A percentile compares a stretch with the other conserved stretches of the same genome.
These are phyloP conservation scores for Clonostachys rosea DNA, from an alignment of 2,329 filamentous ascomycete genomes.

Conservation along the genomic window DNA sequence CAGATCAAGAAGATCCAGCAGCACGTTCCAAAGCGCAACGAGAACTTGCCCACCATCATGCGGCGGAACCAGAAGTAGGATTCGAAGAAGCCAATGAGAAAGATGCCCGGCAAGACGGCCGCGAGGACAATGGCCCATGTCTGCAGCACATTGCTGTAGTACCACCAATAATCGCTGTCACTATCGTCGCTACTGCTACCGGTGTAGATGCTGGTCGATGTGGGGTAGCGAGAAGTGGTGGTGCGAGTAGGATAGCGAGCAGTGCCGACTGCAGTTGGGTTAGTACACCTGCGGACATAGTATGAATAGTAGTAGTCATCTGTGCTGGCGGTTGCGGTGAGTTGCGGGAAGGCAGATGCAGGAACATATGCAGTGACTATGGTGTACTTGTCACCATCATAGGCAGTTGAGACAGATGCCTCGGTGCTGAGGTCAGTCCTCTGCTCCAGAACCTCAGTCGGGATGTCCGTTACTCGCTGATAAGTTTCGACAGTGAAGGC, in stretches of 20 bases:
- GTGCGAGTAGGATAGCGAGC: neutral
- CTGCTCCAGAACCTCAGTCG: conserved; percentile 1
- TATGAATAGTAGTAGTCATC: conserved; percentile 8
- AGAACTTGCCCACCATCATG: conserved; percentile 18
- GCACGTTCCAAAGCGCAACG: conserved; percentile 19
- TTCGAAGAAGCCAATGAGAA: conserved; percentile 20
- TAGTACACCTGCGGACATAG: conserved; percentile 10
- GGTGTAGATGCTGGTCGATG: neutral
- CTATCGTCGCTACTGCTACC: neutral
- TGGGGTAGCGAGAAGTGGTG: neutral
- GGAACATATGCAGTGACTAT: neutral
- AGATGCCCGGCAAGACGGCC: conserved; percentile 15
- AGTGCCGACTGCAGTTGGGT: conserved; percentile 6
- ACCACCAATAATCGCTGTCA: conserved; percentile 1
- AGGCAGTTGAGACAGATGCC: conserved; percentile 1
- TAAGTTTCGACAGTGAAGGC: conserved; percentile 14
- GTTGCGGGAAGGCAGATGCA: too few species aligned
- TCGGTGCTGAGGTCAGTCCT: neutral
- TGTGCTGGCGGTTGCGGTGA: neutral
- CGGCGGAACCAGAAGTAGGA: conserved; percentile 23
- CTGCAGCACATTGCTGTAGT: neutral
- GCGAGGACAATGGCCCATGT: conserved; percentile 16
- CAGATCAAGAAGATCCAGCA: conserved; percentile 16
- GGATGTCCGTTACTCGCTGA: conserved; percentile 4
- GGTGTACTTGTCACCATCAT: neutral